Evolutionary conservation across 805 yeast species (phyloP).

Genomic region (Candida silvicultrix): DNA sequence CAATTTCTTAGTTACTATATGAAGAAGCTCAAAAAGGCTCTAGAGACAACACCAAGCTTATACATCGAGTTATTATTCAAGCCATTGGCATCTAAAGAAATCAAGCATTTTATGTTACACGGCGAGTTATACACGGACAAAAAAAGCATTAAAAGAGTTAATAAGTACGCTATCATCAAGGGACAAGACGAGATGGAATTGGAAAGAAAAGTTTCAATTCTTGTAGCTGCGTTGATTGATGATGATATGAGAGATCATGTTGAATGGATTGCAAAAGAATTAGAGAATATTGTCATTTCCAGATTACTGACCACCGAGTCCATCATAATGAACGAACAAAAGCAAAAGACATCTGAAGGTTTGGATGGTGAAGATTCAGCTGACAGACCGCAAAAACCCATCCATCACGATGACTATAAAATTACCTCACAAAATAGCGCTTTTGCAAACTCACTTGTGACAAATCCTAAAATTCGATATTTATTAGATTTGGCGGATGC

Average conservation of each 20-base stretch:
- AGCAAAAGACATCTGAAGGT: slow-evolving; percentile 1
- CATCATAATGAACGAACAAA: slow-evolving; percentile 4
- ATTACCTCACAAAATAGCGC: slow-evolving; percentile 12
- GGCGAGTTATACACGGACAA: slow-evolving; percentile 37
- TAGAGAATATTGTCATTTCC: slow-evolving; percentile 26
- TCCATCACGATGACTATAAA: not conserved
- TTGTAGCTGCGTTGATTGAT: slow-evolving; percentile 42
- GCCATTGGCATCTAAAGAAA: slow-evolving; percentile 38
- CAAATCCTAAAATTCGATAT: slow-evolving; percentile 43
- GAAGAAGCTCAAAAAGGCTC: slow-evolving; percentile 44
- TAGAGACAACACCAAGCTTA: slow-evolving; percentile 45
- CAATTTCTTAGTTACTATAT: slow-evolving; percentile 62
- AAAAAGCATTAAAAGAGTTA: slow-evolving; percentile 8
- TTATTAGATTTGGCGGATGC: slow-evolving; percentile 42
- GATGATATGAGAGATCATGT: slow-evolving; percentile 37
- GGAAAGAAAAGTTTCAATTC: slow-evolving; percentile 44
- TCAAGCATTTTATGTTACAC: slow-evolving; percentile 47
- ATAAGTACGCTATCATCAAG: slow-evolving; percentile 22
- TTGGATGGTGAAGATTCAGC: slow-evolving; percentile 3
- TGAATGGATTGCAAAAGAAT: slow-evolving; percentile 35
- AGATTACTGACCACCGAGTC: slow-evolving; percentile 15
- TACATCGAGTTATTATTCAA: slow-evolving; percentile 65
- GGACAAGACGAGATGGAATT: slow-evolving; percentile 21
- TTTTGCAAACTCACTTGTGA: slow-evolving; percentile 26
- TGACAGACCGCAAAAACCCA: slow-evolving; percentile 6